Conservation (phyloP, 169 alveolate species). For the Plasmodium berghei region DNA sequence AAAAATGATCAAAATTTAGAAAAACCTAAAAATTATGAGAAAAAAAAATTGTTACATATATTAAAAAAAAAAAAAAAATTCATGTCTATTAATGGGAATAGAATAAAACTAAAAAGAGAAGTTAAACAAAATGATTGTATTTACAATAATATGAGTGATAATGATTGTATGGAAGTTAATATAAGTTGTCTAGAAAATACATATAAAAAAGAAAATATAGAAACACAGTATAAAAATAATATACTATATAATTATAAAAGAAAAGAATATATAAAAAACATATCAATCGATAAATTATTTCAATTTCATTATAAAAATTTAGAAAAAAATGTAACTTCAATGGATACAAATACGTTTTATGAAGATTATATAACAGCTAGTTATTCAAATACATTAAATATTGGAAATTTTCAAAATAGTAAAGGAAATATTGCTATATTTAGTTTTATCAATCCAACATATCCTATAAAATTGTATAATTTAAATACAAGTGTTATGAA, state of each 20-base stretch:
- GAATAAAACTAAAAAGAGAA: slow-evolving; percentile 32
- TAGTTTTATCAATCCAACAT: slow-evolving; percentile 66
- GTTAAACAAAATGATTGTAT: slow-evolving; percentile 32
- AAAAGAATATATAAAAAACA: slow-evolving; percentile 61
- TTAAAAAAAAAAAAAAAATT: slow-evolving; percentile 55
- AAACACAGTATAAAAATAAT: neutral
- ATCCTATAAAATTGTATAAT: slow-evolving; percentile 55
- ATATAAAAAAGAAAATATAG: slow-evolving; percentile 11
- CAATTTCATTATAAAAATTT: slow-evolving; percentile 66
- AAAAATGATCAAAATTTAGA: slow-evolving; percentile 32
- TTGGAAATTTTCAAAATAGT: slow-evolving; percentile 68
- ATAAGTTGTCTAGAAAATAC: neutral
- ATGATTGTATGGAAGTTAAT: neutral
- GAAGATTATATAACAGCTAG: slow-evolving; percentile 72
- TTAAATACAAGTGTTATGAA: slow-evolving; percentile 64
- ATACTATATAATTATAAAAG: slow-evolving; percentile 13
- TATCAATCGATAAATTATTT: slow-evolving; percentile 54
- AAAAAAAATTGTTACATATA: slow-evolving; percentile 25
- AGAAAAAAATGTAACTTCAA: slow-evolving; percentile 70
- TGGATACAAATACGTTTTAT: slow-evolving; percentile 69
- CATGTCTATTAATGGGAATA: slow-evolving; percentile 40
- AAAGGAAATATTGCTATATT: slow-evolving; percentile 69
- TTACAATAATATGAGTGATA: slow-evolving; percentile 6
- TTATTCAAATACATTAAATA: slow-evolving; percentile 68
- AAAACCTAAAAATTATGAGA: slow-evolving; percentile 36